Conservation (phyloP, 108 stramenopile species). For the Bacterosira constricta region DNA sequence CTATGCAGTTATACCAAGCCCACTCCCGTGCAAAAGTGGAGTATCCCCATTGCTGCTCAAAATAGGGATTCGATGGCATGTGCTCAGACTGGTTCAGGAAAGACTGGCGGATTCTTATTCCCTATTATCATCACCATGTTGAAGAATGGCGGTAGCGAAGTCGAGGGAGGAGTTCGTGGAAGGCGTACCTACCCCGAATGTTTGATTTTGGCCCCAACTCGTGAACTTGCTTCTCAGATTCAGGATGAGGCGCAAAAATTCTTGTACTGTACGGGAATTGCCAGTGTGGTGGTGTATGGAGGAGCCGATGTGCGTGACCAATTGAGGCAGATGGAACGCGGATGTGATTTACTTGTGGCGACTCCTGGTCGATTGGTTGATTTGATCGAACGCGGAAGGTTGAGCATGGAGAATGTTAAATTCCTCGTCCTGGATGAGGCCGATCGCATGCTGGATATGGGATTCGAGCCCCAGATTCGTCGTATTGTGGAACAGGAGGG, state of each 20-base stretch:
- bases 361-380: slow-evolving; percentile 98
- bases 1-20: slow-evolving; percentile 94
- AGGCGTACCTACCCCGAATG: slow-evolving; percentile 81
- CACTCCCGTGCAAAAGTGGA: slow-evolving; percentile 99
- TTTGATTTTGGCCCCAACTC: slow-evolving; percentile 95
- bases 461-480: slow-evolving; percentile 95
- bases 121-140: slow-evolving; percentile 96
- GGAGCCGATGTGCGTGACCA: slow-evolving; percentile 96
- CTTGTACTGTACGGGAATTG: slow-evolving; percentile 95
- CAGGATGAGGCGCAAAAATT: slow-evolving; percentile 97
- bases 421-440: slow-evolving; percentile 97
- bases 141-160: slow-evolving; percentile 72
- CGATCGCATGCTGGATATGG: slow-evolving; percentile 99
- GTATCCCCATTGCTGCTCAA: slow-evolving; percentile 89
- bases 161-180: slow-evolving; percentile 52
- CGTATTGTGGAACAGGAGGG: slow-evolving; percentile 81
- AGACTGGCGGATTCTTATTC: slow-evolving; percentile 98
- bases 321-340: slow-evolving; percentile 81
- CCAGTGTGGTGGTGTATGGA: slow-evolving; percentile 90
- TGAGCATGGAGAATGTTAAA: slow-evolving; percentile 82
- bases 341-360: slow-evolving; percentile 95
- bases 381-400: slow-evolving; percentile 90
- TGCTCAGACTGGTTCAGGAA: slow-evolving; percentile 93
- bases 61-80: slow-evolving; percentile 95
- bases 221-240: slow-evolving; percentile 98